phyloP scores from a whole-genome alignment of 257 asterid species.

The Capsicum baccatum region DNA sequence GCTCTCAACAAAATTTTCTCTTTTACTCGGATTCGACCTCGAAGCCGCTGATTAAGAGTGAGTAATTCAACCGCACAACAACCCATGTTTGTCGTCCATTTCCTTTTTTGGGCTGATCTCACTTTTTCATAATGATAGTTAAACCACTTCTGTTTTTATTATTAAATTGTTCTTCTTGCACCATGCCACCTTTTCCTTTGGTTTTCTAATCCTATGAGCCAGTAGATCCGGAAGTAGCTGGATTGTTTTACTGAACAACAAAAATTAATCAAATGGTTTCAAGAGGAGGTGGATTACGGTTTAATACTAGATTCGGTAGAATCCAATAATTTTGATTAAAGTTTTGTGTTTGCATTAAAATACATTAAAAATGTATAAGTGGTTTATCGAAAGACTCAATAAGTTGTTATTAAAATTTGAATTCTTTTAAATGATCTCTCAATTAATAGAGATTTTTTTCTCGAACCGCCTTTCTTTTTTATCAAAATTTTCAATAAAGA shows the following conservation, averaged over 20 bases:
- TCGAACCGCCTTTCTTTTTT: no score
- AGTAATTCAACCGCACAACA: background rate
- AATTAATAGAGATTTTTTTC: no score
- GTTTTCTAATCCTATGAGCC: background rate
- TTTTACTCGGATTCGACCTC: no score
- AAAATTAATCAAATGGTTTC: background rate
- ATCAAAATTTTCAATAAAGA: no score
- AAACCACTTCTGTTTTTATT: background rate
- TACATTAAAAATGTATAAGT: background rate
- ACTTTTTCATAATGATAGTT: background rate
- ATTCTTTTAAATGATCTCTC: no score
- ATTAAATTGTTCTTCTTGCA: background rate
- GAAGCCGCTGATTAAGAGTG: no score
- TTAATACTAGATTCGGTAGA: no score
- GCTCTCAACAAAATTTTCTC: no score
- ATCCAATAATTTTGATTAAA: no score
- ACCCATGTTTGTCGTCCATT: conserved; percentile 12
- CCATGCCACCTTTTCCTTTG: background rate
- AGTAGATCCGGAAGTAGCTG: background rate
- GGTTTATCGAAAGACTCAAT: background rate
- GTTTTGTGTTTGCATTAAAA: background rate
- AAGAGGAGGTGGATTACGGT: no score
- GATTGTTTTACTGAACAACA: background rate
- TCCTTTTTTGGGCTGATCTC: conserved; percentile 25
- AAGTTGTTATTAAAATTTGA: background rate